These are phyloP conservation scores for Blastobotrys proliferans DNA, from an alignment of 1,139 yeast genomes.

Conservation along the genomic window DNA sequence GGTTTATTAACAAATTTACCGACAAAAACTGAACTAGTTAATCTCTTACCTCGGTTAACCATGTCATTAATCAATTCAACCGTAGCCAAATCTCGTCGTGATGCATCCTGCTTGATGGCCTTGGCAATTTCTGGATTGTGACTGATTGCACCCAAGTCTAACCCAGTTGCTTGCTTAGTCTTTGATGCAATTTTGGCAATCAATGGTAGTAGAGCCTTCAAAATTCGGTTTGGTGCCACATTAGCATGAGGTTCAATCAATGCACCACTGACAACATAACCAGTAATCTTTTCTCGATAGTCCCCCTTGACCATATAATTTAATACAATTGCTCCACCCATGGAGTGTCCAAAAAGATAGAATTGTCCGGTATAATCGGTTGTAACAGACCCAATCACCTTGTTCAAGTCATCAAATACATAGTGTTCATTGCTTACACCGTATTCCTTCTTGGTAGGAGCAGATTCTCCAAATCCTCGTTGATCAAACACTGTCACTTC, in stretches of 20 bases:
- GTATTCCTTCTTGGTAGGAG: conserved; percentile 43
- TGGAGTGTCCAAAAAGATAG: conserved; percentile 78
- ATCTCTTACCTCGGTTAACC: conserved; percentile 55
- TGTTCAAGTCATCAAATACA: conserved; percentile 67
- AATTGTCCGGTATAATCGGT: conserved; percentile 42
- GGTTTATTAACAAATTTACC: conserved; percentile 44
- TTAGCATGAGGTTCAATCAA: conserved; percentile 52
- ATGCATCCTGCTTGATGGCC: conserved; percentile 26
- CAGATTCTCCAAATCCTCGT: conserved; percentile 82
- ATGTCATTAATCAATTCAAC: conserved; percentile 59
- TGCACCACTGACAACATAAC: conserved; percentile 65
- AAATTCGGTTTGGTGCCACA: conserved; percentile 51
- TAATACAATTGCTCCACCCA: conserved; percentile 87
- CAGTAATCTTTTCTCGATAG: conserved; percentile 48
- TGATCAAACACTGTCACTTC: conserved; percentile 79
- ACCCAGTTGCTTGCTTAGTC: conserved; percentile 51
- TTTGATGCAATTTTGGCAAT: conserved; percentile 51
- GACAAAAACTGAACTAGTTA: conserved; percentile 44
- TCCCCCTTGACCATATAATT: conserved; percentile 72
- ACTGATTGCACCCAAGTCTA: conserved; percentile 54
- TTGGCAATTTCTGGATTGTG: conserved; percentile 40
- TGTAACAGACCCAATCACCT: conserved; percentile 41
- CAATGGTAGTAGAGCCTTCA: conserved; percentile 46
- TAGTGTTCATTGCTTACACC: conserved; percentile 67
- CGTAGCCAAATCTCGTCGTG: conserved; percentile 42